A percentile compares a stretch with the other conserved stretches of the same genome.
phyloP scores from a whole-genome alignment of 2,329 filamentous ascomycete genomes.

The Metarhizium brunneum region DNA sequence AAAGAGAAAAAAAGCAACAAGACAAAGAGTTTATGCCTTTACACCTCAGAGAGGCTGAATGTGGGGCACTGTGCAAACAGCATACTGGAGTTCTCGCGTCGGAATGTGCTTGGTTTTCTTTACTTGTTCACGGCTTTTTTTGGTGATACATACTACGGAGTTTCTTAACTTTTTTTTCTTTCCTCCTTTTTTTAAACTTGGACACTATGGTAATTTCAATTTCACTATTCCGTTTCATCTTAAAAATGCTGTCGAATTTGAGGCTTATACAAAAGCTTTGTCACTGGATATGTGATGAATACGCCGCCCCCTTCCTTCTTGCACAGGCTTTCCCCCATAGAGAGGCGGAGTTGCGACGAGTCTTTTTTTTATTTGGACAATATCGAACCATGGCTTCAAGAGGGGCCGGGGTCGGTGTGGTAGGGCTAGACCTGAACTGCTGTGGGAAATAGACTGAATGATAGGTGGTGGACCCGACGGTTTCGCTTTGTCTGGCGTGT shows the following conservation, averaged over 20 bases:
- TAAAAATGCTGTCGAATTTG: neutral
- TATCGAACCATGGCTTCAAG: neutral
- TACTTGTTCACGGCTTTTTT: neutral
- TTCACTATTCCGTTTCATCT: too few relatives aligned
- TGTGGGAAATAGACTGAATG: neutral
- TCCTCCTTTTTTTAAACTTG: neutral
- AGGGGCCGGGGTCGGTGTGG: neutral
- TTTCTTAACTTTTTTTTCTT: neutral
- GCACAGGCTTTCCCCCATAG: neutral
- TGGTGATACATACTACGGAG: neutral
- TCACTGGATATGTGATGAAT: neutral
- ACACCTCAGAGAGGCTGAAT: neutral
- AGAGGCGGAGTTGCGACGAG: neutral
- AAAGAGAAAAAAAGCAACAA: neutral
- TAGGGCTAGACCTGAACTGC: neutral
- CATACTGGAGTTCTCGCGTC: neutral
- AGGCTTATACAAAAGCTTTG: neutral
- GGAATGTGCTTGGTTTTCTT: neutral
- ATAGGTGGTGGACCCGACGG: too few relatives aligned
- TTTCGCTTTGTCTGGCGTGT: neutral
- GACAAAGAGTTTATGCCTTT: neutral
- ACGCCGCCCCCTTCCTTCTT: neutral
- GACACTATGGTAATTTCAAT: neutral
- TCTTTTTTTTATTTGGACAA: neutral
- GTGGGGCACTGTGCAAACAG: neutral